A percentile compares a stretch with the other conserved stretches of the same genome.
Evolutionary conservation across 1,284 basidiomycete species (phyloP).

Genomic region (Heterobasidion occidentale): DNA sequence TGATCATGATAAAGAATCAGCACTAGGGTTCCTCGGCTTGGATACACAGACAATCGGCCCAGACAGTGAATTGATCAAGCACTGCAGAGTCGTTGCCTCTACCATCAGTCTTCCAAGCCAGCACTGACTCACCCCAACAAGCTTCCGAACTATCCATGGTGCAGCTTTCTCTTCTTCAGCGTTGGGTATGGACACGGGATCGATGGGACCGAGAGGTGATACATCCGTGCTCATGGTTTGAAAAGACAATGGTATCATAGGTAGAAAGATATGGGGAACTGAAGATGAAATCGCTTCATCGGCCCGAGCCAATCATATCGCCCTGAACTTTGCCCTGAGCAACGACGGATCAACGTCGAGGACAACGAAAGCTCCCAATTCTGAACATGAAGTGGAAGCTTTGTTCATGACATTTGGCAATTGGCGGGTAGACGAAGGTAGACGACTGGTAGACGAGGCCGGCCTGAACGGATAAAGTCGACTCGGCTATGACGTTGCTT

Average conservation of each 20-base stretch:
- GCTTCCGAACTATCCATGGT: constrained; percentile 57
- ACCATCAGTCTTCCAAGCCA: not conserved
- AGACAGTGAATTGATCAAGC: constrained; percentile 4
- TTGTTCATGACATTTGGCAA: no score
- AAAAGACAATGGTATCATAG: not conserved
- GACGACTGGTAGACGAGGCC: no score
- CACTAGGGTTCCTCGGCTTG: not conserved
- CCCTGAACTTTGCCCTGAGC: no score
- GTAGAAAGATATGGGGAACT: no score
- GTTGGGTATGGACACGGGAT: constrained; percentile 37
- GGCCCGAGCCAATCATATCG: no score
- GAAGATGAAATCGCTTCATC: no score
- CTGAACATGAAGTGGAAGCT: no score
- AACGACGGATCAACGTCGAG: no score
- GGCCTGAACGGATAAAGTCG: no score
- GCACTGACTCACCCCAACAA: constrained; percentile 42
- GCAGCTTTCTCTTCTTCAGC: constrained; percentile 47
- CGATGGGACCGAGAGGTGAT: constrained; percentile 45
- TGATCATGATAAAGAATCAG: not conserved
- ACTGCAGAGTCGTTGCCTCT: not conserved
- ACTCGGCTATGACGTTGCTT: no score
- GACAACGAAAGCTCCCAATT: no score
- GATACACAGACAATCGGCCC: not conserved
- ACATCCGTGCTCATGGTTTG: constrained; percentile 7
- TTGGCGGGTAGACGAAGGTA: no score